phyloP scores from a whole-genome alignment of 179 eudicot species.

The Amaranthus tricolor region DNA sequence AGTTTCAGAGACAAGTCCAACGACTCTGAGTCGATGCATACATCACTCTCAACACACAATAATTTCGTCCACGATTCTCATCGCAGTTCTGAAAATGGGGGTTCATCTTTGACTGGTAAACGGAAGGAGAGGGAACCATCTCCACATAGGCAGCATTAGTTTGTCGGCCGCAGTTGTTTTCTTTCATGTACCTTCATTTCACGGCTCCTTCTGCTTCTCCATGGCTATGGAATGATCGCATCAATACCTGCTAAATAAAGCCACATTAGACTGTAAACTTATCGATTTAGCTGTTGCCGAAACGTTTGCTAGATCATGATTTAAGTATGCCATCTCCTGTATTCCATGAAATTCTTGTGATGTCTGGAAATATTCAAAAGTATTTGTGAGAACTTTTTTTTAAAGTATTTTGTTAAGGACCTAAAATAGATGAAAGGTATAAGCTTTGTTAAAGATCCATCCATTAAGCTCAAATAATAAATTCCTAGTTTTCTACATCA shows the following conservation, averaged over 20 bases:
- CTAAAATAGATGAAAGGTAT: too few species aligned
- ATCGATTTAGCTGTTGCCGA: background rate
- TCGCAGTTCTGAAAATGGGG: constrained; percentile 15
- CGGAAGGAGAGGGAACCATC: constrained; percentile 50
- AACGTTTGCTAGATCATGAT: too few species aligned
- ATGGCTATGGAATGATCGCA: constrained; percentile 6
- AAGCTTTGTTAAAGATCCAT: too few species aligned
- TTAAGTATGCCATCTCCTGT: too few species aligned
- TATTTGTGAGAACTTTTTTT: too few species aligned
- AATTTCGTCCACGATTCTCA: background rate
- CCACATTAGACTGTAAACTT: background rate
- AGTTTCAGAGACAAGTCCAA: constrained; percentile 8
- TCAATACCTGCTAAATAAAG: background rate
- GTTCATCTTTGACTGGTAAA: constrained; percentile 33
- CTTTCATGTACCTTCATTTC: background rate
- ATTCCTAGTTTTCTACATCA: too few species aligned
- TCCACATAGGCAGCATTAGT: constrained; percentile 19
- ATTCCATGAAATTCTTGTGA: too few species aligned
- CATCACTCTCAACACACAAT: background rate
- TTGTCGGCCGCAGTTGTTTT: background rate
- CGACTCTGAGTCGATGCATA: constrained; percentile 2
- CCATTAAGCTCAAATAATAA: too few species aligned
- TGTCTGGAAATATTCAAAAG: too few species aligned
- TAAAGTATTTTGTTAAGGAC: too few species aligned
- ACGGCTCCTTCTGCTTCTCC: constrained; percentile 38